Percentiles rank a stretch among this genome's conserved stretches.
Evolutionary conservation across 306 rosid genomes (phyloP).

Genomic region (Herpetospermum pedunculosum): DNA sequence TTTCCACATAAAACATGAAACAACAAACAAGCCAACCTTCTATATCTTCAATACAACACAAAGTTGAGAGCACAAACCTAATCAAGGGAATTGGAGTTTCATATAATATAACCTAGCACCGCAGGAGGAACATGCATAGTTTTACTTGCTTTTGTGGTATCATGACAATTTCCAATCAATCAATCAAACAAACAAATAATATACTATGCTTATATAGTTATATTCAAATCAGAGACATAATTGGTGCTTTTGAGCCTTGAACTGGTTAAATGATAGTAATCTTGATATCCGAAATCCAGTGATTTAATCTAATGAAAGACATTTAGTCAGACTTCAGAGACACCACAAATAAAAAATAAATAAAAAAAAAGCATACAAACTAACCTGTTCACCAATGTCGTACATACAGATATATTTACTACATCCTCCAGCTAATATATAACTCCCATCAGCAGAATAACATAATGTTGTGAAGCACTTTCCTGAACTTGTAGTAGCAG

Average conservation of each 20-base stretch:
- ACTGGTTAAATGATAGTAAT: background rate
- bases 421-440: constrained; percentile 75
- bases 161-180: background rate
- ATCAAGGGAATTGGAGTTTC: background rate
- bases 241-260: too few species aligned
- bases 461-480: constrained; percentile 81
- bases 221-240: too few species aligned
- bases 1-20: background rate
- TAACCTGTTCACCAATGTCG: constrained; percentile 90
- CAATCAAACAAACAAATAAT: background rate
- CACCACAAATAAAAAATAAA: too few species aligned
- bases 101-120: background rate
- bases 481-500: constrained; percentile 75
- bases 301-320: background rate
- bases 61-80: background rate
- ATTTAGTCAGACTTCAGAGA: background rate
- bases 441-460: constrained; percentile 94
- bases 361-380: constrained; percentile 16
- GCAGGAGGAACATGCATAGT: background rate
- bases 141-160: background rate
- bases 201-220: background rate
- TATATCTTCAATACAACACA: background rate
- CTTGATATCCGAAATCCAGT: background rate
- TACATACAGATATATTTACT: constrained; percentile 95
- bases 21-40: background rate